Conservation (phyloP, 352 stramenopile genomes). For the Phytophthora macrochlamydospora region DNA sequence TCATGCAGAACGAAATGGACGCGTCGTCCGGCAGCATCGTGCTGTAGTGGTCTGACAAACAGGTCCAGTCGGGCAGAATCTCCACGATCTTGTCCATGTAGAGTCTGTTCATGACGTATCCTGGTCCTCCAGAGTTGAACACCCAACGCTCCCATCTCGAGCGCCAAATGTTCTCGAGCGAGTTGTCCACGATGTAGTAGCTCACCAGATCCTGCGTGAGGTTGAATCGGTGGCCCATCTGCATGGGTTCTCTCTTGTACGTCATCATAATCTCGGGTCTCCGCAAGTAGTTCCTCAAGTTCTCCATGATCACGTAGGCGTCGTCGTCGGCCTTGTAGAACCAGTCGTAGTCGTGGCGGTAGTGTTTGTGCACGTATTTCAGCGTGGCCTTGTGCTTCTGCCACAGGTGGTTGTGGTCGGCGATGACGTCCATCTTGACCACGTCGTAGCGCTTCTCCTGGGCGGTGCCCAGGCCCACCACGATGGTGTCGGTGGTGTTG, state of each 20-base stretch:
- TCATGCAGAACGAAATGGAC: constrained; percentile 88
- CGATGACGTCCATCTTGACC: constrained; percentile 68
- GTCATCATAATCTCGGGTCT: constrained; percentile 70
- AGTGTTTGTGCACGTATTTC: constrained; percentile 70
- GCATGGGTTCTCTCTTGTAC: constrained; percentile 63
- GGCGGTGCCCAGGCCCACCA: constrained; percentile 31
- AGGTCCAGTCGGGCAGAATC: constrained; percentile 57
- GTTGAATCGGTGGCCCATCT: constrained; percentile 84
- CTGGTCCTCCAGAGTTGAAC: constrained; percentile 81
- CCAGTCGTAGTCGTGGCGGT: constrained; percentile 83
- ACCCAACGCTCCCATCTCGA: constrained; percentile 71
- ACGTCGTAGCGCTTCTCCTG: constrained; percentile 50
- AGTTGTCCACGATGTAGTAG: constrained; percentile 80
- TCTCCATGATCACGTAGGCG: constrained; percentile 83
- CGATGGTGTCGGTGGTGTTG: constrained; percentile 62
- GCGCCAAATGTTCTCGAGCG: constrained; percentile 58
- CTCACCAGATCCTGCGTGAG: constrained; percentile 69
- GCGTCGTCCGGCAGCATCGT: constrained; percentile 81
- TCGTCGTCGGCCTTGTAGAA: constrained; percentile 90
- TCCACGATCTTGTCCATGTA: constrained; percentile 76
- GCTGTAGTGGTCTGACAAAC: constrained; percentile 67
- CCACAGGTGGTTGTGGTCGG: constrained; percentile 84
- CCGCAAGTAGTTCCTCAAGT: constrained; percentile 64
- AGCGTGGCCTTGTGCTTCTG: constrained; percentile 84
- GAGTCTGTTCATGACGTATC: constrained; percentile 79